Conservation (phyloP, 331 rosid genomes). For the Quercus phellos region DNA sequence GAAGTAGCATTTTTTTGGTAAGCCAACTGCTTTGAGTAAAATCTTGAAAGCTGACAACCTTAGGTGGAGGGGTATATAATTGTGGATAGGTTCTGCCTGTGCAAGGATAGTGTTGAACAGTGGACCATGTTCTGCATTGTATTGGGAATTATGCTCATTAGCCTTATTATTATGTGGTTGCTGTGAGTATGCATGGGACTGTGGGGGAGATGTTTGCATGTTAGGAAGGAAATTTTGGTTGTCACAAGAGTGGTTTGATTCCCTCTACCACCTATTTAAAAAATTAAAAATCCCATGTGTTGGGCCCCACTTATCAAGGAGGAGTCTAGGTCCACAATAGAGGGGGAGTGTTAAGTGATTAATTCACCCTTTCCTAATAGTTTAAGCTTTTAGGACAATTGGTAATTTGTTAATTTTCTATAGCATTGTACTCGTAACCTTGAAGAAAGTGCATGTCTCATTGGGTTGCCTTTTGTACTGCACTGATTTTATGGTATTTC, state of each 20-base stretch:
- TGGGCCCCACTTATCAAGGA: no score
- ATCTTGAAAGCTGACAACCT: background rate
- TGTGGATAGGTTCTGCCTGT: background rate
- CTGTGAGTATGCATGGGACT: background rate
- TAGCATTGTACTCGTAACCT: background rate
- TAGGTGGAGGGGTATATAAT: background rate
- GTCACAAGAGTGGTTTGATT: background rate
- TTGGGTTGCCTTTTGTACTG: background rate
- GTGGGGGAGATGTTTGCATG: background rate
- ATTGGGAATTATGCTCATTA: background rate
- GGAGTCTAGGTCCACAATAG: no score
- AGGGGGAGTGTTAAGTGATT: no score
- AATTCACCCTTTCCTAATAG: no score
- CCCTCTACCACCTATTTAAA: no score
- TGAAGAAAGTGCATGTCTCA: background rate
- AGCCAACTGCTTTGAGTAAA: background rate
- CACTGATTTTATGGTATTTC: background rate
- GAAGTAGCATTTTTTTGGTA: background rate
- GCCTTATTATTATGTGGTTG: background rate
- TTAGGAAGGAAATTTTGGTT: background rate
- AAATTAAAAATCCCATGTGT: no score
- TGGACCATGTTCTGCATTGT: background rate
- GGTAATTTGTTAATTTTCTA: background rate
- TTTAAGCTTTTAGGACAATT: no score
- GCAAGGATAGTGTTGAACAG: background rate